These are phyloP conservation scores for Leavenworthia alabamica DNA, from an alignment of 345 rosid genomes.

Conservation along the genomic window DNA sequence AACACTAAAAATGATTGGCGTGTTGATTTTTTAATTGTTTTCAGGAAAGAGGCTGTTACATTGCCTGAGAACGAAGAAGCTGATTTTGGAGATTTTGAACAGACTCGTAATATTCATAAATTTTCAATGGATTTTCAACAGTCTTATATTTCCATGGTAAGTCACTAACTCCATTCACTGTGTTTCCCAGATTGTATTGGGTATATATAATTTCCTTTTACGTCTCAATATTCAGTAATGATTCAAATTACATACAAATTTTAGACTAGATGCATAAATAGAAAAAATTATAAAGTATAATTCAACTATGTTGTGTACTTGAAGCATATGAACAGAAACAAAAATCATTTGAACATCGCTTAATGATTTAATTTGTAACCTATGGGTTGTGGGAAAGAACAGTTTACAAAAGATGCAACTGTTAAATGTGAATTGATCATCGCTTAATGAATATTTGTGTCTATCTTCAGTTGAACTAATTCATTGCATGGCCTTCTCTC, in stretches of 20 bases:
- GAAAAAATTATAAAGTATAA: no score
- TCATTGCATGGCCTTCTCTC: not conserved
- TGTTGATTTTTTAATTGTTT: conserved; percentile 14
- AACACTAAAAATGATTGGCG: not conserved
- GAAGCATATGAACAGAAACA: not conserved
- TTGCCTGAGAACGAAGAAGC: conserved; percentile 52
- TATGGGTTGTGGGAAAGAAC: conserved; percentile 6
- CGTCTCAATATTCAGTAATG: no score
- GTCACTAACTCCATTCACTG: not conserved
- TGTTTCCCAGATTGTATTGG: not conserved
- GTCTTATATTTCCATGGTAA: conserved; percentile 66
- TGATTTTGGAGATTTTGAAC: conserved; percentile 55
- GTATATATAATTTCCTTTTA: not conserved
- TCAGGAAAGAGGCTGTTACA: conserved; percentile 77
- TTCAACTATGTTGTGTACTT: no score
- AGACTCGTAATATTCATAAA: conserved; percentile 36
- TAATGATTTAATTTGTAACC: not conserved
- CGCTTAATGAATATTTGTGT: not conserved
- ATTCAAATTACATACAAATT: no score
- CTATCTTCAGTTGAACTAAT: conserved; percentile 2
- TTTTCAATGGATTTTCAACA: conserved; percentile 48
- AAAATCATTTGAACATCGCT: not conserved
- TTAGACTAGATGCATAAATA: no score
- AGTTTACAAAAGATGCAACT: not conserved
- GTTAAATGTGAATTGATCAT: conserved; percentile 7